Percentiles rank a stretch among this genome's conserved stretches.
These are phyloP conservation scores for Eucalyptus leucophloia DNA, from an alignment of 345 rosid genomes.

Conservation along the genomic window DNA sequence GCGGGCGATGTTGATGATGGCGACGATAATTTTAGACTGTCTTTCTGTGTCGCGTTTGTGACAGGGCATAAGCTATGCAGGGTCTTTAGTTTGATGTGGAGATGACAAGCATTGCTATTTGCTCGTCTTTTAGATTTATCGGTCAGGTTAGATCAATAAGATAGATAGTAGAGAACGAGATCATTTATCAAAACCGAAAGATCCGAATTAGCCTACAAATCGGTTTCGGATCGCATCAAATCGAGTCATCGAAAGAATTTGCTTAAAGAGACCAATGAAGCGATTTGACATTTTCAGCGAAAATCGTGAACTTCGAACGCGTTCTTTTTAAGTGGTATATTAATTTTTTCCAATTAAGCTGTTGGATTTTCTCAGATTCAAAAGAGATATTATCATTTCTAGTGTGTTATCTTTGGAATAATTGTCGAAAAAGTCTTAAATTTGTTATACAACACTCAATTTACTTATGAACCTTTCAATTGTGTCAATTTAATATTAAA, in stretches of 20 bases:
- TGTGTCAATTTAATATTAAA: too few relatives aligned
- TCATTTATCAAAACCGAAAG: rapidly evolving
- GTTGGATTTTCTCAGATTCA: neutral
- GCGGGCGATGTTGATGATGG: neutral
- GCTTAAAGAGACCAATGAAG: neutral
- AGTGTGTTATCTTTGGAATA: neutral
- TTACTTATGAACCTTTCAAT: too few relatives aligned
- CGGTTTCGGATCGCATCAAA: neutral
- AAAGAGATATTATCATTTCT: neutral
- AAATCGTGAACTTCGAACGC: neutral
- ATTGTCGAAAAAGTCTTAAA: too few relatives aligned
- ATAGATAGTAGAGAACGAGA: neutral
- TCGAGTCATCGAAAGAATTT: neutral
- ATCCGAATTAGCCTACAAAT: neutral
- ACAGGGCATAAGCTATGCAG: neutral
- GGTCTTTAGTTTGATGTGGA: neutral
- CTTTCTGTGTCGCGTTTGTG: neutral
- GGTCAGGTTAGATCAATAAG: neutral
- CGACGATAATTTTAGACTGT: neutral
- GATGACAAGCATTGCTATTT: neutral
- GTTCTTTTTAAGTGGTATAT: neutral
- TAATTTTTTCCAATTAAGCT: neutral
- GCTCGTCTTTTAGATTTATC: neutral
- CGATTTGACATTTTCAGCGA: neutral
- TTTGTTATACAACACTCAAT: too few relatives aligned